Conservation (phyloP, 345 rosid genomes). For the Aquilaria sinensis region DNA sequence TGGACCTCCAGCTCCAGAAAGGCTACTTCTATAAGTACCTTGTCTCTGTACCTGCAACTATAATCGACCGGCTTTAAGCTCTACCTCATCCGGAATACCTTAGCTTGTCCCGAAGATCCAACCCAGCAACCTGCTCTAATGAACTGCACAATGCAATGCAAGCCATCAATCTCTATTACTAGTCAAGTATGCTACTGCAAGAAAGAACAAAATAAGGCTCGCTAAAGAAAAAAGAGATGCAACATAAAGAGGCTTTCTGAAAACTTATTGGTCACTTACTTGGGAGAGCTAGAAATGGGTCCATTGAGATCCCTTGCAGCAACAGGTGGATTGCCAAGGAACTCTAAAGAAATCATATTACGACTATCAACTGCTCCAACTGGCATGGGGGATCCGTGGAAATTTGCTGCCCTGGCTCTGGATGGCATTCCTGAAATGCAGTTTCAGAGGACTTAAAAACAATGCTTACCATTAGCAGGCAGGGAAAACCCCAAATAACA, state of each 20-base stretch:
- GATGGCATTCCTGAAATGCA: constrained; percentile 60
- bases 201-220: not conserved
- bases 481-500: too few species aligned
- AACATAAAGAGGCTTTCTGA: not conserved
- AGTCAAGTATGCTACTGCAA: not conserved
- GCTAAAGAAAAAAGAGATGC: not conserved
- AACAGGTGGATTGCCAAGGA: constrained; percentile 33
- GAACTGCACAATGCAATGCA: constrained; percentile 29
- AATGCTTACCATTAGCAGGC: too few species aligned
- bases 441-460: not conserved
- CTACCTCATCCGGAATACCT: not conserved
- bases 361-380: constrained; percentile 29
- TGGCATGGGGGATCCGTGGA: constrained; percentile 40
- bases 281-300: constrained; percentile 31
- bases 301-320: constrained; percentile 26
- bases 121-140: constrained; percentile 43
- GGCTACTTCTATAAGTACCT: too few species aligned
- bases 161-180: not conserved
- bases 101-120: constrained; percentile 25
- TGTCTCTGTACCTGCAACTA: constrained; percentile 3
- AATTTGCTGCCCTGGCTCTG: constrained; percentile 23
- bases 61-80: not conserved
- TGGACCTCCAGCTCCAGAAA: too few species aligned
- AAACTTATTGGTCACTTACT: constrained; percentile 26
- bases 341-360: constrained; percentile 50